Conservation (phyloP, 495 filamentous ascomycete genomes). For the Xylaria castorea region DNA sequence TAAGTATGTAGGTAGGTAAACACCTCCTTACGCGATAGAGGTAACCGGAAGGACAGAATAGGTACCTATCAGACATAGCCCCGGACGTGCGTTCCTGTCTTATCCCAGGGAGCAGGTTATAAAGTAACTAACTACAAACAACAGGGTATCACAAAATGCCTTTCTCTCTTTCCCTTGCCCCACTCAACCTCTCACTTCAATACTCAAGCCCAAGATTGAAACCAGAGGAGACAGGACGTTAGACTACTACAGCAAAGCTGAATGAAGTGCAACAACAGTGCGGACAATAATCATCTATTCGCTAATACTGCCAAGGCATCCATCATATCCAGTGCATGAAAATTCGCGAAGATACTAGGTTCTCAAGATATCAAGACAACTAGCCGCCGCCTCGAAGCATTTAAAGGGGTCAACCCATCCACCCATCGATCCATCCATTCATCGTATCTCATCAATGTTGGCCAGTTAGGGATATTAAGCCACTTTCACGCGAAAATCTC, state of each 20-base stretch:
- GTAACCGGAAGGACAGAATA: background rate
- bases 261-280: background rate
- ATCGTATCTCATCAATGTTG: slow-evolving; percentile 23
- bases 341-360: background rate
- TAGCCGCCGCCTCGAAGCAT: slow-evolving; percentile 6
- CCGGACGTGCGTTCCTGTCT: too few species aligned
- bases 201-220: background rate
- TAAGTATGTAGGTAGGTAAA: background rate
- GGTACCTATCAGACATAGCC: too few species aligned
- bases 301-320: background rate
- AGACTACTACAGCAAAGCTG: background rate
- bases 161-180: background rate
- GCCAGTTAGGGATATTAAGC: slow-evolving; percentile 7
- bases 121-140: background rate
- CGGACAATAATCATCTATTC: background rate
- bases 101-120: background rate
- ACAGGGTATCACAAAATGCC: background rate
- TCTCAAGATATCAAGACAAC: slow-evolving; percentile 7
- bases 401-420: background rate
- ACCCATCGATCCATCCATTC: background rate
- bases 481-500: background rate
- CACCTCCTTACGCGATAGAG: background rate
- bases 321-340: background rate
- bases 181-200: background rate
- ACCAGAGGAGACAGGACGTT: background rate